phyloP scores from a whole-genome alignment of 148 eudicot genomes.

The Vaccinium myrtillus region DNA sequence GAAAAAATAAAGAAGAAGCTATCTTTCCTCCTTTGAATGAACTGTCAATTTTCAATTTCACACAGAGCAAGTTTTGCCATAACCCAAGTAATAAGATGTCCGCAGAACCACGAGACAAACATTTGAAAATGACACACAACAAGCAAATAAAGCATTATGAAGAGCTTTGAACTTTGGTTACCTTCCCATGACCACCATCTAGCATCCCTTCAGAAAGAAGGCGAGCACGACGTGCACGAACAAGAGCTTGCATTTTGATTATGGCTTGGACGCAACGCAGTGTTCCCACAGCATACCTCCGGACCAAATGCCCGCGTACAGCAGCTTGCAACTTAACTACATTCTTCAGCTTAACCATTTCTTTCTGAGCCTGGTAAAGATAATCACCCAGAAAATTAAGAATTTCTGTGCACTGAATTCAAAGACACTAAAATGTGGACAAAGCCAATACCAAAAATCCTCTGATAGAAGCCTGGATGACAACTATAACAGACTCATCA shows the following conservation, averaged over 20 bases:
- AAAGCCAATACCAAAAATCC: conserved; percentile 55
- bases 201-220: conserved; percentile 21
- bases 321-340: conserved; percentile 83
- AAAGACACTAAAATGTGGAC: background rate
- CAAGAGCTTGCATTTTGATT: conserved; percentile 76
- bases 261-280: conserved; percentile 83
- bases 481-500: conserved; percentile 49
- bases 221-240: conserved; percentile 62
- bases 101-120: background rate
- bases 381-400: conserved; percentile 7
- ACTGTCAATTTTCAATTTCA: background rate
- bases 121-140: background rate
- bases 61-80: background rate
- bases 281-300: conserved; percentile 81
- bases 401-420: background rate
- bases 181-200: conserved; percentile 15
- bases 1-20: too few relatives aligned
- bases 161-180: conserved; percentile 18
- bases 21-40: background rate
- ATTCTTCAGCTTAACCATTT: conserved; percentile 50
- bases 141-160: conserved; percentile 38
- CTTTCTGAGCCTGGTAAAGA: conserved; percentile 55
- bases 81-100: background rate
- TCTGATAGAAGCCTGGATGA: conserved; percentile 70
- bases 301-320: conserved; percentile 78